phyloP scores from a whole-genome alignment of 371 early-diverging fungal species.

The Mortierella sp. region DNA sequence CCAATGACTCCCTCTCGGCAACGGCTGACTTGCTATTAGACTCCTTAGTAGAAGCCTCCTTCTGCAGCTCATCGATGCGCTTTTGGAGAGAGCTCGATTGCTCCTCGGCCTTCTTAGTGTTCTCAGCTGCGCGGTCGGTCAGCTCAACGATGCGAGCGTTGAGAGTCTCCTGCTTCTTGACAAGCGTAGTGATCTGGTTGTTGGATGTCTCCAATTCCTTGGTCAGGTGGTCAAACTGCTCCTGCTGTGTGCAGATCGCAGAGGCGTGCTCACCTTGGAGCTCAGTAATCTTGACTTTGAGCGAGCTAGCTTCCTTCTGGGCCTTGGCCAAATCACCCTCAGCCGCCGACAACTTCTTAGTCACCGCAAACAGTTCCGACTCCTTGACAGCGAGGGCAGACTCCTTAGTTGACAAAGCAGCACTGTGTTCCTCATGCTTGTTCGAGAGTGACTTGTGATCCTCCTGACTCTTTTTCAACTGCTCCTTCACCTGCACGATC shows the following conservation, averaged over 20 bases:
- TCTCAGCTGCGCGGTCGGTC: slow-evolving; percentile 40
- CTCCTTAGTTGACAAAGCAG: slow-evolving; percentile 22
- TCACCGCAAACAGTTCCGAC: slow-evolving; percentile 21
- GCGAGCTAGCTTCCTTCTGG: slow-evolving; percentile 15
- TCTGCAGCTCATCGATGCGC: slow-evolving; percentile 44
- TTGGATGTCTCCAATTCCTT: slow-evolving; percentile 52
- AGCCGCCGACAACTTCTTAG: slow-evolving; percentile 13
- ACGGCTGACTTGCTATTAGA: slow-evolving; percentile 20
- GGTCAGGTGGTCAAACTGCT: slow-evolving; percentile 42
- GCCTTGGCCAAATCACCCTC: slow-evolving; percentile 19
- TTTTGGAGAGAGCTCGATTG: slow-evolving; percentile 35
- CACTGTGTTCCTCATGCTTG: neutral
- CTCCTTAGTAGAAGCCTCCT: slow-evolving; percentile 43
- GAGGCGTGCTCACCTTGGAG: slow-evolving; percentile 25
- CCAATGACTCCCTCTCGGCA: slow-evolving; percentile 29
- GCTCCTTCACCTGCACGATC: slow-evolving; percentile 9
- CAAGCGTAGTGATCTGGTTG: slow-evolving; percentile 33
- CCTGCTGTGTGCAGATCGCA: slow-evolving; percentile 30
- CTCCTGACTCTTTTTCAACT: slow-evolving; percentile 17
- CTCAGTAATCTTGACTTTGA: slow-evolving; percentile 33
- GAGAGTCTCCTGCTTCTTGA: slow-evolving; percentile 33
- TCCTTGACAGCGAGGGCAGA: slow-evolving; percentile 19
- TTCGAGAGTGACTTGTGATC: too few species aligned
- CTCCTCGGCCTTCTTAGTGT: slow-evolving; percentile 40
- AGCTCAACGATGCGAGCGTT: slow-evolving; percentile 38